Percentiles rank a stretch among this genome's conserved stretches.
phyloP scores from a whole-genome alignment of 106 monocot species.

The Dactylorhiza incarnata region DNA sequence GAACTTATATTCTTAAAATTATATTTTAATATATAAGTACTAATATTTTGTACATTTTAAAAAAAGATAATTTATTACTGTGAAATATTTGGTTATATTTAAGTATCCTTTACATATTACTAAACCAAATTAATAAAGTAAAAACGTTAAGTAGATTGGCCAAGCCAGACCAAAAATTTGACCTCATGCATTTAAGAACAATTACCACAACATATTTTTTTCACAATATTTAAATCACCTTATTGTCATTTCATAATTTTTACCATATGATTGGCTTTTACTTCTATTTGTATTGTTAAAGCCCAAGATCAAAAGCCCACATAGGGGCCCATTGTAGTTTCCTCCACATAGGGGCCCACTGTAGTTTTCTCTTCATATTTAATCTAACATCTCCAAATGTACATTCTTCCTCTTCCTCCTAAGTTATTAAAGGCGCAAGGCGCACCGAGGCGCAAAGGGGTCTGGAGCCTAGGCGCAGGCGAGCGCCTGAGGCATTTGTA shows the following conservation, averaged over 20 bases:
- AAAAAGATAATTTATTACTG: neutral
- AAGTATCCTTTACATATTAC: neutral
- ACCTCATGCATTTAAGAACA: neutral
- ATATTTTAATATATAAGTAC: neutral
- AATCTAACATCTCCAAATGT: no score
- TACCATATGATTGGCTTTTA: neutral
- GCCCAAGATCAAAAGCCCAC: no score
- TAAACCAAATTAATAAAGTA: neutral
- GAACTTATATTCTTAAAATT: neutral
- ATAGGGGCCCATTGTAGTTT: no score
- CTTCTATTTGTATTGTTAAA: neutral
- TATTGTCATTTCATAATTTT: neutral
- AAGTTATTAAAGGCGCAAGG: no score
- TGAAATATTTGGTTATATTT: neutral
- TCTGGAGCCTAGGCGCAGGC: no score
- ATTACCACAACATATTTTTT: neutral
- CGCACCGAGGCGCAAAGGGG: no score
- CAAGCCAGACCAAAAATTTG: neutral
- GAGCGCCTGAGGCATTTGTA: no score
- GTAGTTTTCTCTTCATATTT: no score
- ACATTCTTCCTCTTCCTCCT: no score
- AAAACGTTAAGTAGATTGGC: neutral
- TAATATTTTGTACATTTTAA: neutral
- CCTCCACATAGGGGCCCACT: no score
- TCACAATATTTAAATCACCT: neutral